Conservation (phyloP, 148 eudicot species). For the Rhododendron mucronatum region DNA sequence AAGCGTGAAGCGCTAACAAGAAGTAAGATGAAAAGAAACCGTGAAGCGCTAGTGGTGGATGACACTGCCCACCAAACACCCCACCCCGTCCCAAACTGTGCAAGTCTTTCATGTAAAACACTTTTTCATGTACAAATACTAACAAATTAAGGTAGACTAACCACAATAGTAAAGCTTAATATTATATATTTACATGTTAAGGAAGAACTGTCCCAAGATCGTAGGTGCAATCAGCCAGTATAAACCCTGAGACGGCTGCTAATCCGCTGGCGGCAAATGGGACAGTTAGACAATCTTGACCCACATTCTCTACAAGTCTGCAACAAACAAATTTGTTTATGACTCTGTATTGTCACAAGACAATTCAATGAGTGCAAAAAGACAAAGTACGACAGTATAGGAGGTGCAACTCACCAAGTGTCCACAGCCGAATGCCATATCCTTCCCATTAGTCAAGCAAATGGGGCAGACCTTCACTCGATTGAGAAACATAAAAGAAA, state of each 20-base stretch:
- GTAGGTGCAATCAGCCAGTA: slow-evolving; percentile 19
- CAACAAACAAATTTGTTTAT: neutral
- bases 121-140: neutral
- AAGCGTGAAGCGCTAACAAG: neutral
- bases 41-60: neutral
- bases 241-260: slow-evolving; percentile 36
- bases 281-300: slow-evolving; percentile 32
- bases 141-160: neutral
- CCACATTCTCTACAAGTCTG: slow-evolving; percentile 47
- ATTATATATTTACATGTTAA: neutral
- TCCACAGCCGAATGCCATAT: slow-evolving; percentile 40
- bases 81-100: neutral
- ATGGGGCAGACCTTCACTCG: slow-evolving; percentile 35
- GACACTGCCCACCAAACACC: neutral
- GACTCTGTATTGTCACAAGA: neutral
- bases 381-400: neutral
- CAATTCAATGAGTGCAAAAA: neutral
- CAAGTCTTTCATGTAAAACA: neutral
- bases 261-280: slow-evolving; percentile 38
- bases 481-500: neutral
- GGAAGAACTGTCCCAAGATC: neutral
- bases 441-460: slow-evolving; percentile 35
- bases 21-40: neutral
- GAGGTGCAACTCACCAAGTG: slow-evolving; percentile 33
- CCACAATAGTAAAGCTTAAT: neutral